Conservation (phyloP, 139 green algal genomes). For the Chlamydomonas sp. region DNA sequence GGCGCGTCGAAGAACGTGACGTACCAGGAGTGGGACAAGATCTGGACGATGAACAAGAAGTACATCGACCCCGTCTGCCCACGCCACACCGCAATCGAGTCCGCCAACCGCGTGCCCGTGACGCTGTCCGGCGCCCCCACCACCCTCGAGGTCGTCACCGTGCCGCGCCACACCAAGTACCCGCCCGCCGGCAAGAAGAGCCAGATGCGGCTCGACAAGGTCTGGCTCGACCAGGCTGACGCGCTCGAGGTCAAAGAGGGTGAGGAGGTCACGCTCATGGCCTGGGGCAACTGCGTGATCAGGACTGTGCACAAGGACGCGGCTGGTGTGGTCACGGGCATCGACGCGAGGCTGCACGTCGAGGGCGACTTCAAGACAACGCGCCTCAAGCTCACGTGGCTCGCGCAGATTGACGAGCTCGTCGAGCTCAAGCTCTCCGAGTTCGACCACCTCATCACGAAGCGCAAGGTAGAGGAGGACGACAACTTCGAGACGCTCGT, state of each 20-base stretch:
- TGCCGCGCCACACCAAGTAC: constrained; percentile 91
- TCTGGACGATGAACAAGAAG: constrained; percentile 98
- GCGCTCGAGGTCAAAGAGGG: constrained; percentile 63
- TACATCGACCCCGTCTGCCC: constrained; percentile 75
- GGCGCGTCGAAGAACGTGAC: constrained; percentile 88
- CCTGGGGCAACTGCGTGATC: constrained; percentile 94
- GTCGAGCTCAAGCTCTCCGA: constrained; percentile 55
- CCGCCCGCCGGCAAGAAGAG: constrained; percentile 69
- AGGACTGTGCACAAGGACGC: constrained; percentile 23
- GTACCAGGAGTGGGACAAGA: constrained; percentile 95
- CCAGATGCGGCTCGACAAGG: constrained; percentile 21
- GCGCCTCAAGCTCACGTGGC: constrained; percentile 96
- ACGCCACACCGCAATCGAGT: constrained; percentile 80
- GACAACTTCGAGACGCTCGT: constrained; percentile 79
- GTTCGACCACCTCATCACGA: constrained; percentile 93
- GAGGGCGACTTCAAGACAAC: constrained; percentile 91
- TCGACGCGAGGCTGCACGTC: constrained; percentile 69
- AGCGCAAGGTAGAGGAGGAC: constrained; percentile 85
- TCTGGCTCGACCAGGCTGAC: constrained; percentile 85
- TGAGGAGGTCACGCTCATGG: constrained; percentile 96
- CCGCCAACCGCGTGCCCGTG: constrained; percentile 48
- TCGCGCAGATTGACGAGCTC: constrained; percentile 48
- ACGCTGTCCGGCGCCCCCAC: constrained; percentile 54
- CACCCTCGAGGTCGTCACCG: constrained; percentile 38
- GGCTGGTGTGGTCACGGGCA: constrained; percentile 29